Percentiles rank a stretch among this genome's conserved stretches.
Conservation (phyloP, 768 basidiomycete species). For the Lactarius sp. region DNA sequence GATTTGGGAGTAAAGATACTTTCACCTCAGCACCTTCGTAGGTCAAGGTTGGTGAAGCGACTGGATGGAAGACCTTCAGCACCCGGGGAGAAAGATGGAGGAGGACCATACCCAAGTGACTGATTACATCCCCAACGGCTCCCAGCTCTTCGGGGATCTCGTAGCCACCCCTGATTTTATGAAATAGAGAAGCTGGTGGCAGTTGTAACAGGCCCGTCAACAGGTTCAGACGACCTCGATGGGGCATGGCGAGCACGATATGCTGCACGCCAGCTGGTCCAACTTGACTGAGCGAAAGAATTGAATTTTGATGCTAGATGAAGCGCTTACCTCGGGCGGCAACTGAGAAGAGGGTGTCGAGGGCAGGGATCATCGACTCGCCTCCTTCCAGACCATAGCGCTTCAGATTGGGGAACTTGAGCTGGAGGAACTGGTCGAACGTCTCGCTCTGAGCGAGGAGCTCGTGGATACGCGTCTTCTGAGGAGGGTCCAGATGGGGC, state of each 20-base stretch:
- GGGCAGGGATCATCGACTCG: constrained; percentile 88
- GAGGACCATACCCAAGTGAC: constrained; percentile 61
- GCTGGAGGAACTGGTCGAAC: constrained; percentile 79
- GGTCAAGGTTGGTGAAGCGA: constrained; percentile 56
- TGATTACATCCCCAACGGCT: constrained; percentile 80
- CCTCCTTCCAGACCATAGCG: constrained; percentile 89
- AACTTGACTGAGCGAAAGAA: neutral
- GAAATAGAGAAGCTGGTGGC: constrained; percentile 65
- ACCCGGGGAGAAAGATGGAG: neutral
- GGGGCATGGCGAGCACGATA: constrained; percentile 81
- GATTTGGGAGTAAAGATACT: constrained; percentile 75
- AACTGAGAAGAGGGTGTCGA: constrained; percentile 68
- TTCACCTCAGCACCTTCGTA: constrained; percentile 58
- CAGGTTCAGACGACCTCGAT: constrained; percentile 82
- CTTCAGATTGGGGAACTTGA: constrained; percentile 86
- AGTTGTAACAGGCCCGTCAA: constrained; percentile 72
- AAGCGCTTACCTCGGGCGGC: constrained; percentile 49
- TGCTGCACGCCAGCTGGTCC: constrained; percentile 56
- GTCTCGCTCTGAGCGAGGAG: constrained; percentile 74
- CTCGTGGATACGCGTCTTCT: constrained; percentile 56
- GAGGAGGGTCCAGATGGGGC: constrained; percentile 30
- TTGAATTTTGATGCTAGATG: neutral
- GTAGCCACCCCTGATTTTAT: constrained; percentile 79
- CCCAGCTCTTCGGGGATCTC: constrained; percentile 64
- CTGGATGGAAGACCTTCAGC: constrained; percentile 32